These are phyloP conservation scores for Apiotrichum brassicae DNA, from an alignment of 1,284 basidiomycete genomes.

Conservation along the genomic window DNA sequence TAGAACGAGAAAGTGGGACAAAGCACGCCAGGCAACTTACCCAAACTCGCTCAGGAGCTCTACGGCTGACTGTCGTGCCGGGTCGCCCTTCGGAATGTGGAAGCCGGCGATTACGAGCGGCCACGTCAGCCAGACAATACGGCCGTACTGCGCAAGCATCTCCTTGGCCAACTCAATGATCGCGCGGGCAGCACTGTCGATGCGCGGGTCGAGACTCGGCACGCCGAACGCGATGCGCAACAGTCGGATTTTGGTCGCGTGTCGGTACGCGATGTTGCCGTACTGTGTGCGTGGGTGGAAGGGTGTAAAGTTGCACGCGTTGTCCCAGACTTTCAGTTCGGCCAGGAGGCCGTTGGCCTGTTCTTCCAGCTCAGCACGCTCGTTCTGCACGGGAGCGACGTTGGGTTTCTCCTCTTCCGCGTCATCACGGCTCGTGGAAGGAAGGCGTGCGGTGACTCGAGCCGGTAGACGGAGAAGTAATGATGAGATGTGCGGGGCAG, in stretches of 20 bases:
- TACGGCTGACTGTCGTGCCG: constrained; percentile 28
- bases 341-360: constrained; percentile 32
- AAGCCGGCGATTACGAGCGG: constrained; percentile 41
- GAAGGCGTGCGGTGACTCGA: constrained; percentile 17
- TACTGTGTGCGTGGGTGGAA: constrained; percentile 39
- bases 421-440: background rate
- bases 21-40: no score
- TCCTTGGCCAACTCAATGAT: constrained; percentile 42
- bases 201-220: constrained; percentile 29
- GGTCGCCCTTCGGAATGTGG: constrained; percentile 33
- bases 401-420: background rate
- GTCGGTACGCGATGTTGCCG: constrained; percentile 39
- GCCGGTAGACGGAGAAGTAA: constrained; percentile 15
- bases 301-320: constrained; percentile 36
- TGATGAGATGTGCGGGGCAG: constrained; percentile 13
- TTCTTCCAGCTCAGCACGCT: constrained; percentile 22
- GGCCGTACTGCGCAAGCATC: constrained; percentile 34
- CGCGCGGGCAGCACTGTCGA: constrained; percentile 26
- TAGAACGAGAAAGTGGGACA: no score
- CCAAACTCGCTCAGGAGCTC: constrained; percentile 38
- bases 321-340: constrained; percentile 39
- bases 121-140: constrained; percentile 43
- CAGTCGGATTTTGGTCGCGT: constrained; percentile 37
- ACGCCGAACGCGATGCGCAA: constrained; percentile 36
- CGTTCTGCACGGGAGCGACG: constrained; percentile 1